Base-by-base conservation (phyloP, 2,329 filamentous ascomycete species). In the Calonectria henricotiae region DNA sequence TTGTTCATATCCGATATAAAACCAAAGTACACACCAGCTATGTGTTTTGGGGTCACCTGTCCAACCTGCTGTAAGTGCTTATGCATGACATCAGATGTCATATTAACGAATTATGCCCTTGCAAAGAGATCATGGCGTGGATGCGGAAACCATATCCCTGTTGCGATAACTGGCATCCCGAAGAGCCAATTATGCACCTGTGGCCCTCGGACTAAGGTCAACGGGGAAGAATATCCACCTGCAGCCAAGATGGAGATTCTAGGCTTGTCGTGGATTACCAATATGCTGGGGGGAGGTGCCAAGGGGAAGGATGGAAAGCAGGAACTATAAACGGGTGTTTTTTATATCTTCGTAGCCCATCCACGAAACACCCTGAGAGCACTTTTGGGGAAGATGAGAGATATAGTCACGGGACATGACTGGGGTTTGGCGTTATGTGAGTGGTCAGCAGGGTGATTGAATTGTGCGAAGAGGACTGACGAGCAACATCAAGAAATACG, bases 71-170 rank as follows among this genome's bases (percentile, higher is more conserved):
- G 84, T 85, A 75, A 76, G 83, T 41, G 4, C 4, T 8, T 17
- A 23, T 41, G n/a, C 9, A 32, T 5, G n/a, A 15, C 23, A 32
- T 23, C 4, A 43, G 55, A 44, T 5, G 15, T 17, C 17, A 27
- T 32, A 12, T 8, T 61, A 61, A 61, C 23, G 7, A 13, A 32
- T 20, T 15, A 5, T 13, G 11, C 17, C 44, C 0, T 68, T 87
- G 86, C 83, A 32, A 87, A 86, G 77, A 82, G 84, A 74, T 78
- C 85, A 30, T 87, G 86, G 86, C 83, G 85, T 70, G 86, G 86
- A 71, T 88, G 86, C 79, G 86, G 86, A 61, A 80, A 72, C 66
- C 86, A 88, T 74, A 83, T 87, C 68, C 80, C 84, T 9, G 77
- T 81, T 15, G 86, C 85, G n/a, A 81, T 88, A 51, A 73, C 79